Evolutionary conservation across 2,329 filamentous ascomycete species (phyloP), one percentile per base, ranked within the genome.

Genomic region (Tolypocladium nubicola): DNA sequence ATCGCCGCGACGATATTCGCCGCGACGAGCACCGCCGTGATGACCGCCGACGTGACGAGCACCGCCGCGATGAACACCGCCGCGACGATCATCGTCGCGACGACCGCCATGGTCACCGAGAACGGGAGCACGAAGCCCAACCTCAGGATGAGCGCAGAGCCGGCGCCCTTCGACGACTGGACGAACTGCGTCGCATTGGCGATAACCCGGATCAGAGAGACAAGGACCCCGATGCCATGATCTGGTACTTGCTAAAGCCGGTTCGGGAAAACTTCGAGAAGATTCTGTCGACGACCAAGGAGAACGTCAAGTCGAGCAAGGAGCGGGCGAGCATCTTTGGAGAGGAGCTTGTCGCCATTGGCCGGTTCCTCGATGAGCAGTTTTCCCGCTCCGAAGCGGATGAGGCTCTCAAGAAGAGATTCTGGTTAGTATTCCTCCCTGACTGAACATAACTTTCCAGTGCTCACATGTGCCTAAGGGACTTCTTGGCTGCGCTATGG

Each of bases 281-380:
- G 35, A 81, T 87, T 56, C 75, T 81, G 56, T 79, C 78, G 55
- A 84, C 84, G 4, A 87, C 82, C 2, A 82, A 81, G 62, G 83
- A 84, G 62, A 79, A 79, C 54, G 81, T 85, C 60, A 83, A 82
- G 56, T 82, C 80, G 35, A 81, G 82, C 64, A 84, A 85, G 62
- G 78, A 82, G 55, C 78, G 85, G 50, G 79, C 85, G 26, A 79
- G 76, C 64, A 78, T 85, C 49, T 80, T 87, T 65, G 85, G 84
- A 63, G 73, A 75, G 35, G 81, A 86, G 65, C 71, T 87, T 41
- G 74, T 85, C 47, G 77, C 77, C 5, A 84, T 87, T 67, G 85
- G 85, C 56, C 79, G 81, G 57, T 86, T 85, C 64, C 80, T 87
- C 60, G 78, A 81, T 54, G 73, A 72, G 59, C 70, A 69, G 57